A percentile compares a stretch with the other conserved stretches of the same genome.
These are phyloP conservation scores for Hymenoscyphus fraxineus DNA, from an alignment of 2,329 filamentous ascomycete genomes.

Conservation along the genomic window DNA sequence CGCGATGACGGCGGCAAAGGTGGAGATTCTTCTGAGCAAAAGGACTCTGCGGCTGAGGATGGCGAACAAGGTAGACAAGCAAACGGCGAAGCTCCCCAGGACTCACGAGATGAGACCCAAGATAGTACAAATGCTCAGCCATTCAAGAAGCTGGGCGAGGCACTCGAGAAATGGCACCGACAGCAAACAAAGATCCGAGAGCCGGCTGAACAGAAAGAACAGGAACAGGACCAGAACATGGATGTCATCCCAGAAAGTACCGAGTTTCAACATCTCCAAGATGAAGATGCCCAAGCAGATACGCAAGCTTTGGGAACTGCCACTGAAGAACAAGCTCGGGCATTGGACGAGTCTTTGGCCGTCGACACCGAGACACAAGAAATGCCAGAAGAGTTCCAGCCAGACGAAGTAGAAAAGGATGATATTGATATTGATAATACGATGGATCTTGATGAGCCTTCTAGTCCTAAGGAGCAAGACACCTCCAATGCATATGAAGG, in stretches of 20 bases:
- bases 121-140: constrained; percentile 56
- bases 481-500: constrained; percentile 51
- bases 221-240: constrained; percentile 30
- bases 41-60: constrained; percentile 60
- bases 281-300: constrained; percentile 78
- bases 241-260: constrained; percentile 64
- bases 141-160: constrained; percentile 92
- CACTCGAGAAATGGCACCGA: constrained; percentile 87
- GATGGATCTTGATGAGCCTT: constrained; percentile 40
- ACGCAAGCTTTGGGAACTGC: constrained; percentile 88
- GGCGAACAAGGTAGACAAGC: constrained; percentile 49
- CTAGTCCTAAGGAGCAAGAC: constrained; percentile 40
- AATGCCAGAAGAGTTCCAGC: constrained; percentile 50
- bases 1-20: constrained; percentile 64
- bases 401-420: constrained; percentile 41
- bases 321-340: constrained; percentile 78
- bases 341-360: constrained; percentile 84
- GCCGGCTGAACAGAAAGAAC: constrained; percentile 49
- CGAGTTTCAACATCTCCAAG: constrained; percentile 91
- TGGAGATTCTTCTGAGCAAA: constrained; percentile 60
- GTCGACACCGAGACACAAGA: constrained; percentile 66
- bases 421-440: constrained; percentile 43
- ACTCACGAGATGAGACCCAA: constrained; percentile 37
- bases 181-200: constrained; percentile 74
- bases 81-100: constrained; percentile 38